Evolutionary conservation across 192 early-diverging fungal species (phyloP).

Genomic region (Coemansia sp.): DNA sequence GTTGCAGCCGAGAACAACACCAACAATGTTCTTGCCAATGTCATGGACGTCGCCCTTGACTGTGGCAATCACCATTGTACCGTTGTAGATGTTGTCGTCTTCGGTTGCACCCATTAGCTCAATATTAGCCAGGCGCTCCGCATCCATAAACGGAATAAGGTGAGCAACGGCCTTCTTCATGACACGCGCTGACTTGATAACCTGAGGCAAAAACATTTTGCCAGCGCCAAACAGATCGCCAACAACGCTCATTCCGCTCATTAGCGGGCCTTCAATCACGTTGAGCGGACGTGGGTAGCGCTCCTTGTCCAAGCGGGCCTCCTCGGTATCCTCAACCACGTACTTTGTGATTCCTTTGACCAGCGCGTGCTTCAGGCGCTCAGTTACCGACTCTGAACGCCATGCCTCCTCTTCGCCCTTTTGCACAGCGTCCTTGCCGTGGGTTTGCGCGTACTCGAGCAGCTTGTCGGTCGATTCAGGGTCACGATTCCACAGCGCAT

Average conservation of each 20-base stretch:
- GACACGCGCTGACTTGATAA: constrained; percentile 94
- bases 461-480: constrained; percentile 91
- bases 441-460: constrained; percentile 83
- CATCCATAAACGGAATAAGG: constrained; percentile 91
- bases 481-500: constrained; percentile 90
- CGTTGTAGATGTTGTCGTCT: constrained; percentile 78
- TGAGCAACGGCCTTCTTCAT: constrained; percentile 99
- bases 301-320: constrained; percentile 71
- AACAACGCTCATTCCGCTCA: constrained; percentile 91
- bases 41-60: constrained; percentile 98
- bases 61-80: constrained; percentile 89
- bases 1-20: constrained; percentile 96
- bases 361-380: constrained; percentile 77
- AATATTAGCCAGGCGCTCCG: constrained; percentile 80
- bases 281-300: constrained; percentile 88
- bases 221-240: constrained; percentile 93
- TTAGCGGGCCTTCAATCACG: constrained; percentile 95
- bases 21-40: constrained; percentile 98
- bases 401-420: constrained; percentile 86
- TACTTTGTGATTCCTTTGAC: constrained; percentile 95
- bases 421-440: constrained; percentile 64
- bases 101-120: constrained; percentile 54
- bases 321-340: constrained; percentile 91
- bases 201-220: constrained; percentile 98
- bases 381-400: constrained; percentile 71